Conservation (phyloP, 805 yeast species). For the Wickerhamomyces alni region DNA sequence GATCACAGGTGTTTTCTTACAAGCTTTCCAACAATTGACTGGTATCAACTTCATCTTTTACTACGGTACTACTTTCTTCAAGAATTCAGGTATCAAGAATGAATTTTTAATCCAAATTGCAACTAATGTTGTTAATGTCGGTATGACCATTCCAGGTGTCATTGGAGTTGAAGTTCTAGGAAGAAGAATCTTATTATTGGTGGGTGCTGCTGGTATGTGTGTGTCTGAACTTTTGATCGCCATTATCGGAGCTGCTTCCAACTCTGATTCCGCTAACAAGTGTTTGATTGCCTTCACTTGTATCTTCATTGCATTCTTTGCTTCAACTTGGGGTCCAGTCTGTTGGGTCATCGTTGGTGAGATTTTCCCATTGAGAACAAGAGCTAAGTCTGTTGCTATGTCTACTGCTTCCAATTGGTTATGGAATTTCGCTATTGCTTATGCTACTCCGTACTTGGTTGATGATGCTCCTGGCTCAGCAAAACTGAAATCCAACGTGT, state of each 20-base stretch:
- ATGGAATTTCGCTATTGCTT: conserved; percentile 69
- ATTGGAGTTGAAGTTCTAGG: conserved; percentile 53
- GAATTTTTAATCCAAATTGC: conserved; percentile 38
- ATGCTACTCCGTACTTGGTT: conserved; percentile 67
- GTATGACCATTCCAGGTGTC: conserved; percentile 51
- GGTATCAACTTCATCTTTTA: conserved; percentile 71
- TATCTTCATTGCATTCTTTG: conserved; percentile 67
- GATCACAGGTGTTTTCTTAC: conserved; percentile 36
- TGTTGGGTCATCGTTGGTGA: conserved; percentile 65
- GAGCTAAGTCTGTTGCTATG: conserved; percentile 68
- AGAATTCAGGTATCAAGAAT: conserved; percentile 42
- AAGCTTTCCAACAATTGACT: conserved; percentile 58
- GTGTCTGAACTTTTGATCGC: conserved; percentile 61
- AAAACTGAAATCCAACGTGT: conserved; percentile 59
- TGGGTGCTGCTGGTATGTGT: conserved; percentile 61
- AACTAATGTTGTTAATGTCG: conserved; percentile 40
- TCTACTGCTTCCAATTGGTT: conserved; percentile 78
- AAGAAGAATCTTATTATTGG: conserved; percentile 54
- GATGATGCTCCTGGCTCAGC: conserved; percentile 58
- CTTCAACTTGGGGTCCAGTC: conserved; percentile 81
- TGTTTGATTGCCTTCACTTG: conserved; percentile 48
- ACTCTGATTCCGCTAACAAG: conserved; percentile 32
- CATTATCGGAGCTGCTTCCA: conserved; percentile 28
- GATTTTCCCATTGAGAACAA: conserved; percentile 63
- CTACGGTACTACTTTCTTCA: conserved; percentile 61